Base-by-base conservation (phyloP, 2,329 filamentous ascomycete species). In the Apiospora saccharicola region DNA sequence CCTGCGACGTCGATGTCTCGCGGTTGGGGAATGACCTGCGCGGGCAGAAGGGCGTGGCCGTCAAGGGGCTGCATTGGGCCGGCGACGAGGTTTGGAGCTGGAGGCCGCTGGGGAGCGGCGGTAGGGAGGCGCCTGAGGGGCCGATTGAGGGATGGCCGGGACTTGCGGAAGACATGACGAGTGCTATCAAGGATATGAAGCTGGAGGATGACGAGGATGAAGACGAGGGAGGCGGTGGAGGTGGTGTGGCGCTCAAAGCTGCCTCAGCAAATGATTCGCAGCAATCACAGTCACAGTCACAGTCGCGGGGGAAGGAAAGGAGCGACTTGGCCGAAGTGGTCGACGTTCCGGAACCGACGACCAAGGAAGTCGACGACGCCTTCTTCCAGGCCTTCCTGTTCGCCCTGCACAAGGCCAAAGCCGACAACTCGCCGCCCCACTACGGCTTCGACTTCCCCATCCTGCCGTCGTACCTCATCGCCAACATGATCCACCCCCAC, bases 61-160 rank as follows among this genome's bases (percentile, higher is more conserved):
- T 93, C 13, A 86, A 89, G 74, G 90, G 88, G 4, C 82, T 92
- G 68, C 91, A 93, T 77, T 93, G 91, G 91, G 85, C 87, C 73
- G 90, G 91, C 1, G 91, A 93, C 81, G 91, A 93, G 81, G 78
- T 92, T n/a, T 93, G 90, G 90, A 84, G 84, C 5, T 92, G 89
- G 88, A 90, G 86, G 76, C 83, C 86, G 44, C 83, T 82, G 41
- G 88, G 86, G 6, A 86, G 84, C 72, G 84, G 87, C 24, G 90
- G 89, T 13, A 81, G 82, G 51, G 81, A 85, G 22, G 82, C 87
- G 16, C 90, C 90, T 0, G 85, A 86, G 41, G 81, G 37, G 37
- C 37, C 85, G 16, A 77, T 91, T 22, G 82, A 87, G 24, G 89
- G 86, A 0, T 92, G 85, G 83, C 81, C 41, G 34, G 70, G 70